Evolutionary conservation across 176 grass and related monocot species (phyloP).

Genomic region (Carex parvula): DNA sequence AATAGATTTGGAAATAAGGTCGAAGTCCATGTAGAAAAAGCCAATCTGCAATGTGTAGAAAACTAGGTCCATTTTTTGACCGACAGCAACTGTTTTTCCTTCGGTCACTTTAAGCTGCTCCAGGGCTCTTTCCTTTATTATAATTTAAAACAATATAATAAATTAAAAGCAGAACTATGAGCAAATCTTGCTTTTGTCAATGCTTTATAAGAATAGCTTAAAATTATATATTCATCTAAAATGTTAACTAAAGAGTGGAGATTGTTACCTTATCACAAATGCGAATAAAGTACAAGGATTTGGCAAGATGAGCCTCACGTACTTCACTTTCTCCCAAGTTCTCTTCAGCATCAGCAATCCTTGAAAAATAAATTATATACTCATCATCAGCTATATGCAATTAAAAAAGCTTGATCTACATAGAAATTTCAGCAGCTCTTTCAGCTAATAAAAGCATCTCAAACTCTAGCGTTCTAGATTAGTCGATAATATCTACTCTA

Average conservation of each 20-base stretch:
- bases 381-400: slow-evolving; percentile 23
- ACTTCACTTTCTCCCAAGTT: slow-evolving; percentile 99
- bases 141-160: slow-evolving; percentile 1
- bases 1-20: slow-evolving; percentile 94
- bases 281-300: slow-evolving; percentile 77
- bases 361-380: slow-evolving; percentile 34
- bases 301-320: slow-evolving; percentile 93
- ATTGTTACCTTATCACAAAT: slow-evolving; percentile 79
- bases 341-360: slow-evolving; percentile 96
- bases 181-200: neutral
- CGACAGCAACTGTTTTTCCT: slow-evolving; percentile 94
- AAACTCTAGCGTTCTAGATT: neutral
- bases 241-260: neutral
- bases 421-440: neutral
- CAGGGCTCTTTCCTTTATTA: slow-evolving; percentile 76
- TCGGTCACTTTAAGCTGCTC: slow-evolving; percentile 95
- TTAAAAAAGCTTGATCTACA: neutral
- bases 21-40: slow-evolving; percentile 95
- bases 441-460: slow-evolving; percentile 8
- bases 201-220: neutral
- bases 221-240: neutral
- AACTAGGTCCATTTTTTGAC: slow-evolving; percentile 98
- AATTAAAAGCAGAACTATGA: slow-evolving; percentile 1
- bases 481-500: neutral
- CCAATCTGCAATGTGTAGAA: slow-evolving; percentile 88